Evolutionary conservation across 2,329 filamentous ascomycete genomes (phyloP).

Genomic region (Pseudogymnoascus sp.): DNA sequence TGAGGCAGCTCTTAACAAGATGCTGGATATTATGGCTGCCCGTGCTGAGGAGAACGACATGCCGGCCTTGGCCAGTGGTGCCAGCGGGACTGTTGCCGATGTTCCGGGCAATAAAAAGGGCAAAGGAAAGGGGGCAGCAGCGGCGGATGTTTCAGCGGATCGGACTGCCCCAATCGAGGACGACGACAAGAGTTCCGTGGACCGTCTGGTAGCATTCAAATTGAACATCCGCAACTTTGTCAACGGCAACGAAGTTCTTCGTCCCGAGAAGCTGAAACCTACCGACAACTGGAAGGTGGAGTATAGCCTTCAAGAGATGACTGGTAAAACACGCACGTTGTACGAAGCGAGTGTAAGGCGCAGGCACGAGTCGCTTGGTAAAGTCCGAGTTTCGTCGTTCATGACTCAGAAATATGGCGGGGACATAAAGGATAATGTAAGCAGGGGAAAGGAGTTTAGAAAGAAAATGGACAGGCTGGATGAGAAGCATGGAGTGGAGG

Average conservation of each 20-base stretch:
- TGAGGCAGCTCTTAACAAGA: not conserved
- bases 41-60: not conserved
- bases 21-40: not conserved
- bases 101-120: not conserved
- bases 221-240: conserved; percentile 66
- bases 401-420: conserved; percentile 20
- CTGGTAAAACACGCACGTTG: conserved; percentile 31
- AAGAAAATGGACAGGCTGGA: conserved; percentile 44
- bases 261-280: conserved; percentile 44
- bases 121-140: not conserved
- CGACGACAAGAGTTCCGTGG: not conserved
- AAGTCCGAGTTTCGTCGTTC: conserved; percentile 19
- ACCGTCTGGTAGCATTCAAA: not conserved
- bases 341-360: conserved; percentile 50
- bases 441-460: conserved; percentile 52
- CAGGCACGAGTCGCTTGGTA: conserved; percentile 39
- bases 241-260: conserved; percentile 53
- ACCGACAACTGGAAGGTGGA: conserved; percentile 62
- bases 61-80: not conserved
- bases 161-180: not conserved
- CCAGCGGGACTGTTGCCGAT: not conserved
- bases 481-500: conserved; percentile 36
- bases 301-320: conserved; percentile 63
- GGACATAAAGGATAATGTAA: conserved; percentile 38
- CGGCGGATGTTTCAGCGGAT: not conserved